Evolutionary conservation across 1,284 basidiomycete species (phyloP), one percentile per base, ranked within the genome.

Genomic region (Fomitopsis pinicola): DNA sequence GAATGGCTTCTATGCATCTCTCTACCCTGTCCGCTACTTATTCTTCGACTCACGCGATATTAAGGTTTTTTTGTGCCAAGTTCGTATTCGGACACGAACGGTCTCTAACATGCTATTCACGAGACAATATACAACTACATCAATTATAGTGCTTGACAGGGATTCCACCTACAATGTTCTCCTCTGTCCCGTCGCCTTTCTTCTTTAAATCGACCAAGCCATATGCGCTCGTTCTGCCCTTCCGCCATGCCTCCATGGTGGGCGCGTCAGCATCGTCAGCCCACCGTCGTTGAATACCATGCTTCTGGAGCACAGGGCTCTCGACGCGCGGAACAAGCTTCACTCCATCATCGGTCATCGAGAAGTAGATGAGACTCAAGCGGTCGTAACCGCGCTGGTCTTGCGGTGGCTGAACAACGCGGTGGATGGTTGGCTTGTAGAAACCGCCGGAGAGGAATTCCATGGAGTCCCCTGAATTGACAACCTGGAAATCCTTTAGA

Each of bases 391-490:
- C 72, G 7, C 71, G 75, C 64, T 85, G 83, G 65, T 85, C 82
- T 3, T 69, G 64, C 1, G 81, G 81, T 2, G 80, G 82, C 61
- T 78, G 75, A 12, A 78, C 65, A 45, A 82, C 80, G 62, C 77
- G 72, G 62, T 71, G 71, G 30, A 72, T 69, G 3, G 69, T 75
- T 17, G 69, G 70, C 62, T 76, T 77, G 71, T 80, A 74, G 66
- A 73, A 77, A 1, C 80, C 80, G 2, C 83, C 84, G 0, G 82
- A 82, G 14, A 87, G 74, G 71, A 86, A 85, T 44, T 80, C 78
- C 42, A 86, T 68, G 0, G 79, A 76, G 65, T 88, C 88, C 17
- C 86, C 87, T 0, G 81, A 78, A 64, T 89, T 86, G 59, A 85
- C 73, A 36, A 81, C 75, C 80, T 80, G 40, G 8, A 17, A 4